Evolutionary conservation across 768 basidiomycete species (phyloP).

Genomic region (Boletus coccyginus): DNA sequence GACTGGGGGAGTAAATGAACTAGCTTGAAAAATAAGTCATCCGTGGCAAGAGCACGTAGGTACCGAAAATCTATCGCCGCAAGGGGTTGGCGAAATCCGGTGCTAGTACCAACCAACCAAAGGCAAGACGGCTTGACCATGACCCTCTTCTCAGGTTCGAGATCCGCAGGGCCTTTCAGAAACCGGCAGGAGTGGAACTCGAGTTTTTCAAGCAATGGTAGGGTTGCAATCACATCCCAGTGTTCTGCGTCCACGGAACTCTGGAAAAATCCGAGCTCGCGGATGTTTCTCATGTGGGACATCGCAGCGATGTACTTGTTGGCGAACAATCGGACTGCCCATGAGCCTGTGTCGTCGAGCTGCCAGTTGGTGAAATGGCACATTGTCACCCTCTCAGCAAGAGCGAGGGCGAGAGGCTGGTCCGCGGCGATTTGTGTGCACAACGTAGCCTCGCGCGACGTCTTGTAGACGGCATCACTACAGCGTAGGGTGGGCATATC

Average conservation of each 20-base stretch:
- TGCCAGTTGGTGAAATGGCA: slow-evolving; percentile 8
- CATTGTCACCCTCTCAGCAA: slow-evolving; percentile 32
- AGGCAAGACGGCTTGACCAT: slow-evolving; percentile 9
- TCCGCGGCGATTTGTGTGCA: slow-evolving; percentile 28
- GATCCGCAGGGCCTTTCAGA: neutral
- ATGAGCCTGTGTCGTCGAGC: neutral
- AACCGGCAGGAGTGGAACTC: slow-evolving; percentile 7
- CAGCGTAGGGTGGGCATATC: too few relatives aligned
- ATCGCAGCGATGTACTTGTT: neutral
- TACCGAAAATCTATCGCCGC: neutral
- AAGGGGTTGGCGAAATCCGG: neutral
- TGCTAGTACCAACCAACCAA: neutral
- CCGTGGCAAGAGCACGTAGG: neutral
- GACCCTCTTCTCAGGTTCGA: neutral
- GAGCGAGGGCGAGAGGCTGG: slow-evolving; percentile 26
- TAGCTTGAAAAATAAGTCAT: too few relatives aligned
- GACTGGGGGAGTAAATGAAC: neutral
- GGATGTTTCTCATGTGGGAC: slow-evolving; percentile 21
- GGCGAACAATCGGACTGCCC: too few relatives aligned
- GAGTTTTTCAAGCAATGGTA: slow-evolving; percentile 17
- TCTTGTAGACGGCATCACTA: neutral
- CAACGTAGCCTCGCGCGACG: slow-evolving; percentile 6
- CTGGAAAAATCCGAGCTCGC: slow-evolving; percentile 4
- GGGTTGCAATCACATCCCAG: slow-evolving; percentile 13
- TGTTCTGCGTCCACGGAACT: slow-evolving; percentile 11